Conservation (phyloP, 257 asterid species). For the Rhazya stricta region DNA sequence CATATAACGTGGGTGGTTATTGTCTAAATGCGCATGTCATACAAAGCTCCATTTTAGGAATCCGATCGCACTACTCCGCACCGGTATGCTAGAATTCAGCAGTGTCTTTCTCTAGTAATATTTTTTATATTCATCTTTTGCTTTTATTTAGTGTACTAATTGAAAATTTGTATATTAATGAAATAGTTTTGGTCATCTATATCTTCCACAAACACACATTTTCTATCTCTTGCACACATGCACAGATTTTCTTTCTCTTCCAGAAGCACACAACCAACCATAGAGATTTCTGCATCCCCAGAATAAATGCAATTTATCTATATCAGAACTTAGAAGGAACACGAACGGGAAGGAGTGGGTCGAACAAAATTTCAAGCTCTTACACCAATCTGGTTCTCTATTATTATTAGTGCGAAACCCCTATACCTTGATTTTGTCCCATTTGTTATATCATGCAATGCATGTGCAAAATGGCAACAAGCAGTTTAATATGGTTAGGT, state of each 20-base stretch:
- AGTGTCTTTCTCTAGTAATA: neutral
- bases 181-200: neutral
- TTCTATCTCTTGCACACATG: neutral
- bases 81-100: slow-evolving; percentile 39
- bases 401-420: neutral
- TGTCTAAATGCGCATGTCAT: slow-evolving; percentile 72
- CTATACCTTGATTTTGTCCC: neutral
- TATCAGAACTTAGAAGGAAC: neutral
- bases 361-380: neutral
- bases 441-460: neutral
- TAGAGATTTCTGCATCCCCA: neutral
- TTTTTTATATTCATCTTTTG: neutral
- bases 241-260: neutral
- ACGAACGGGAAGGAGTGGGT: neutral
- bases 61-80: slow-evolving; percentile 70
- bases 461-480: neutral
- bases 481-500: neutral
- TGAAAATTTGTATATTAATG: neutral
- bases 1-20: slow-evolving; percentile 82
- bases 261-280: neutral
- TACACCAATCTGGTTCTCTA: neutral
- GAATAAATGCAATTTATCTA: neutral
- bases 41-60: slow-evolving; percentile 72
- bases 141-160: neutral
- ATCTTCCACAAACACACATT: neutral